These are phyloP conservation scores for Lentinula guzmanii DNA, from an alignment of 768 basidiomycete genomes.

Conservation along the genomic window DNA sequence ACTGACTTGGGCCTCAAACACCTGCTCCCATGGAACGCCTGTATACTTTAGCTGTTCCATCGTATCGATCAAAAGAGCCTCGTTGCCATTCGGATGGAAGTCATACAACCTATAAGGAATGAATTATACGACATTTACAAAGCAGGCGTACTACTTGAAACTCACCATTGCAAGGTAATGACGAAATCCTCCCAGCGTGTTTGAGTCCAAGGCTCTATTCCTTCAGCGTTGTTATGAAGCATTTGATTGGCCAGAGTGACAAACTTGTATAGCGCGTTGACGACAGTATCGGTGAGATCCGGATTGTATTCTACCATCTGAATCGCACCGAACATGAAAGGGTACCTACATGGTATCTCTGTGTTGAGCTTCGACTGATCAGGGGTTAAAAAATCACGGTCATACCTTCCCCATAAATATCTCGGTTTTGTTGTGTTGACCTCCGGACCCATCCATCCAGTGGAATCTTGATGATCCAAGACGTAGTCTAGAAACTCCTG, in stretches of 20 bases:
- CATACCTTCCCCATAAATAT: slow-evolving; percentile 46
- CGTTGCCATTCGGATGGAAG: slow-evolving; percentile 9
- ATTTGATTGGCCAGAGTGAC: slow-evolving; percentile 47
- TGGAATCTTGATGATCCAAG: slow-evolving; percentile 42
- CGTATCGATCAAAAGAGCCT: slow-evolving; percentile 5
- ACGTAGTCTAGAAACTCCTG: slow-evolving; percentile 45
- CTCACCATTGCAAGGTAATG: slow-evolving; percentile 47
- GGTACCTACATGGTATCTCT: slow-evolving; percentile 28
- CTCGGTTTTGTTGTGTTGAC: slow-evolving; percentile 47
- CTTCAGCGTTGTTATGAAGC: slow-evolving; percentile 41
- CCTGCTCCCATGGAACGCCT: slow-evolving; percentile 5
- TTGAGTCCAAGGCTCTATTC: slow-evolving; percentile 46
- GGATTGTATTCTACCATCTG: slow-evolving; percentile 48
- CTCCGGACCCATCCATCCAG: slow-evolving; percentile 54
- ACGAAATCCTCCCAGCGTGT: slow-evolving; percentile 59
- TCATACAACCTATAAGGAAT: slow-evolving; percentile 41
- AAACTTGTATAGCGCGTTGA: slow-evolving; percentile 47
- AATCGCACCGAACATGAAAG: slow-evolving; percentile 54
- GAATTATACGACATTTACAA: neutral
- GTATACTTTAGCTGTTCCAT: slow-evolving; percentile 6
- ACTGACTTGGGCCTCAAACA: neutral
- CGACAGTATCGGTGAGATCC: slow-evolving; percentile 36
- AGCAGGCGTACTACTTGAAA: neutral
- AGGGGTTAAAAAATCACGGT: neutral
- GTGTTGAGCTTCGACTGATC: too few species aligned